Evolutionary conservation across 2,329 filamentous ascomycete species (phyloP), one percentile per base, ranked within the genome.

Genomic region (Sporothrix humicola): DNA sequence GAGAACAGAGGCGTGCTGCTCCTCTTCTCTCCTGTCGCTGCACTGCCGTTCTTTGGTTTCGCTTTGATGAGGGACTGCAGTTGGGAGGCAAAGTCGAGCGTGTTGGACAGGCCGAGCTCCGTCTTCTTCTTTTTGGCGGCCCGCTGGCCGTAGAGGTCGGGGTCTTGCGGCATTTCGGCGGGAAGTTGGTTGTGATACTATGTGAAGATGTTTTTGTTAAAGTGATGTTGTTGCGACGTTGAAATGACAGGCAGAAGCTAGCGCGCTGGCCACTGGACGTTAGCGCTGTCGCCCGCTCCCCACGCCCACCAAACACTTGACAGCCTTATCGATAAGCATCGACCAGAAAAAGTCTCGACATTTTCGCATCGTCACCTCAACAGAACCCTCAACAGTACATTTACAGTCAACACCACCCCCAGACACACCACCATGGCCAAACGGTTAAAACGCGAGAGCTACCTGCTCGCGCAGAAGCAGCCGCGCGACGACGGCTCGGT

Each of bases 21-120:
- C 15, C 66, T 20, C 31, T 69, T 69, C 48, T 69, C 85, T 85
- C 83, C 95, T 94, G 75, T 95, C 26, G 54, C 82, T 76, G n/a
- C 20, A 8, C 42, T n/a, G n/a, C n/a, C 8, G 15, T 26, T 9
- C 12, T n/a, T 74, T 75, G 84, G 74, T 12, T 84, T 85, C 72
- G 91, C 85, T 10, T 59, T 50, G 82, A 98, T 93, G 72, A 98
- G 89, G 63, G 91, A 93, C 77, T 92, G 92, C 76, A 98, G 89
- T 77, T 96, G 93, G 12, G 93, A 93, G n/a, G 92, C 90, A 84
- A 99, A 98, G 80, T 94, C 90, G 72, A 97, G 89, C 61, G 90
- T 91, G 69, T 89, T 90, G 20, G 90, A 91, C 20, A 94, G 89
- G 20, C 90, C 89, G 73, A 93, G 88, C 78, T 92, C 90, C 79